Evolutionary conservation across 2,329 filamentous ascomycete genomes (phyloP), one percentile per base, ranked within the genome.

Genomic region (Trichophyton mentagrophytes): DNA sequence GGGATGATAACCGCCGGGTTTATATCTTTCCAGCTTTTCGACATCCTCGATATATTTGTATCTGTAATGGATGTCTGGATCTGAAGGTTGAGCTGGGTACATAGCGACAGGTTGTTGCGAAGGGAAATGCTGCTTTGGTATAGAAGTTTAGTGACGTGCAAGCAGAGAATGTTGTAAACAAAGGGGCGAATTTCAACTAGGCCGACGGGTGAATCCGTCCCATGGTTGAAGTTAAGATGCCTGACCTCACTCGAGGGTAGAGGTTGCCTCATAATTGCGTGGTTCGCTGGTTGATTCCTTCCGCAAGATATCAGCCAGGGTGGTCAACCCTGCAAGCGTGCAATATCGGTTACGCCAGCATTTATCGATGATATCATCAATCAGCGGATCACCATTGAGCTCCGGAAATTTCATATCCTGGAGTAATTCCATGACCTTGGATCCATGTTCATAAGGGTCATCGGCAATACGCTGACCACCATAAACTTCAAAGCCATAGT

Each of bases 1-100:
- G 1, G 72, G 71, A 64, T 73, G 70, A 62, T 72, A 74, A 0
- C 69, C 70, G 0, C 71, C 69, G 3, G 67, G 68, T n/a, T 61
- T 17, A 47, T 74, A 72, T 20, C 64, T 58, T 65, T 71, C 69
- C 27, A 73, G 69, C 25, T 47, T 38, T 57, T 73, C 70, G 3
- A 68, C 68, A 33, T 63, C 66, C 55, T 70, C 62, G 27, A 71
- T 69, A 66, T 67, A 71, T 51, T 22, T 7, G 47, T 51, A 51
- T 51, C 20, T 22, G 17, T 4, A 46, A 22, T 2, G 42, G 8
- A 9, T 46, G 5, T 17, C 42, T 8, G 7, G 1, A 17, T 17
- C 6, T 46, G 17, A 17, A 22, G 42, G 15, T 17, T 5, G n/a
- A 20, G n/a, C 3, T 22, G 22, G 6, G 8, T 7, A 20, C 42